Evolutionary conservation across 345 rosid genomes (phyloP).

Genomic region (Populus deltoides): DNA sequence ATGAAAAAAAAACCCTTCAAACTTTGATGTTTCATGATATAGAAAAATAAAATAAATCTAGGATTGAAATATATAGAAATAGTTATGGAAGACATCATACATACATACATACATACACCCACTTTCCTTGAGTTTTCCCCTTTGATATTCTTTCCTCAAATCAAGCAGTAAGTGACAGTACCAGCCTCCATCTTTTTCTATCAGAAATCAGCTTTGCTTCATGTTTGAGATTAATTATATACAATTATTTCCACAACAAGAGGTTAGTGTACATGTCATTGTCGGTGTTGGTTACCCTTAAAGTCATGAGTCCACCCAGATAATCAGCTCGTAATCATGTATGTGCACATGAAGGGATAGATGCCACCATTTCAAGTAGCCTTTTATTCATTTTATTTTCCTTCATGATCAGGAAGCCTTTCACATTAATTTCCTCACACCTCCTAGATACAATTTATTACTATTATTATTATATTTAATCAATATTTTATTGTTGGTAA

Average conservation of each 20-base stretch:
- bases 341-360: not conserved
- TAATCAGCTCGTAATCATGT: not conserved
- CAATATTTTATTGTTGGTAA: too few species aligned
- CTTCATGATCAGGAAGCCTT: not conserved
- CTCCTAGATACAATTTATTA: not conserved
- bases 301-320: not conserved
- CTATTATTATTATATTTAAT: not conserved
- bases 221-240: not conserved
- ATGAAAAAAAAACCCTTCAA: too few species aligned
- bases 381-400: not conserved
- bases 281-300: not conserved
- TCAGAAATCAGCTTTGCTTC: not conserved
- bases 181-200: not conserved
- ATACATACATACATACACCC: too few species aligned
- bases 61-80: too few species aligned
- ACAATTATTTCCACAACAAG: not conserved
- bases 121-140: not conserved
- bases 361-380: not conserved
- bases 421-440: not conserved
- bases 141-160: not conserved
- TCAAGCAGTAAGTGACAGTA: not conserved
- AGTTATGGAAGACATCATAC: too few species aligned
- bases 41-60: not conserved
- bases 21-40: not conserved
- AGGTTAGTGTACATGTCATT: not conserved